Conservation (phyloP, 768 basidiomycete genomes). For the Tulasnella sp. region DNA sequence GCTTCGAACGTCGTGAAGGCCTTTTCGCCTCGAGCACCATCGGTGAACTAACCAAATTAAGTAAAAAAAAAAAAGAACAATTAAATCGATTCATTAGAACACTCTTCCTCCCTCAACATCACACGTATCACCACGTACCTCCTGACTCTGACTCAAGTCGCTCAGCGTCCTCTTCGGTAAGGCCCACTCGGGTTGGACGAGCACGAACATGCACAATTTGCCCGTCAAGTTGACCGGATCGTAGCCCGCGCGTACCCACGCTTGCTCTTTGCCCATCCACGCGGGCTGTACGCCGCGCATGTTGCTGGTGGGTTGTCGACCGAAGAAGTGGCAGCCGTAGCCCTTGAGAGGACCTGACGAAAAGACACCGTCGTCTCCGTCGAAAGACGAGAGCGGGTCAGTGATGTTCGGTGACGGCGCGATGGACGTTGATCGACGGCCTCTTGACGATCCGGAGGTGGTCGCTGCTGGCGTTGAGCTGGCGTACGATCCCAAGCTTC, state of each 20-base stretch:
- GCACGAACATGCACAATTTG: neutral
- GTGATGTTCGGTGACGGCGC: neutral
- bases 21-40: slow-evolving; percentile 20
- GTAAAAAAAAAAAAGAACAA: neutral
- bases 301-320: neutral
- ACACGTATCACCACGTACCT: neutral
- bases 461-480: neutral
- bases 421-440: neutral
- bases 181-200: neutral
- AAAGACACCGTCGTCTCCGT: neutral
- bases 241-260: neutral
- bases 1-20: slow-evolving; percentile 12
- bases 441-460: neutral
- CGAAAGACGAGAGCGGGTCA: neutral
- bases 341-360: neutral
- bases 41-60: slow-evolving; percentile 12
- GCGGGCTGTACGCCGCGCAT: neutral
- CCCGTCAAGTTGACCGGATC: slow-evolving; percentile 10
- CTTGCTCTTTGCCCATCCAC: slow-evolving; percentile 7
- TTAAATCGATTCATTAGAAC: too few species aligned
- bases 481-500: neutral
- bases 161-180: neutral
- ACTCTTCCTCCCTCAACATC: neutral
- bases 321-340: slow-evolving; percentile 1
- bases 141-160: neutral